Base-by-base conservation (phyloP, 306 rosid species). In the Gastrolobium villosum region DNA sequence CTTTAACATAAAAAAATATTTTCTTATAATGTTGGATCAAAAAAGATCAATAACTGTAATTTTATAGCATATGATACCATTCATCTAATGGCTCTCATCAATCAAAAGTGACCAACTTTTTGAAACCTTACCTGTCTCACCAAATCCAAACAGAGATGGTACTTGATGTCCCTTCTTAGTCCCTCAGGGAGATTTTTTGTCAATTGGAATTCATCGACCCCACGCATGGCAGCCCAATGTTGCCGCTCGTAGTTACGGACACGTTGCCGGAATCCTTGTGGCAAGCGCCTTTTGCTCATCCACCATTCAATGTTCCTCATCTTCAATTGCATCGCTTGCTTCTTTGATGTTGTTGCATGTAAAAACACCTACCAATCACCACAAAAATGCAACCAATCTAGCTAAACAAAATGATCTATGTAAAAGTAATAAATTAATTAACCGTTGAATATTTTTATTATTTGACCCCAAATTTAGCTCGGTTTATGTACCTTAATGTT, bases 281-380 rank as follows among this genome's bases (percentile, higher is more conserved):
- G 99, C 85, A 95, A 79, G 0, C 49, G 82, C 87, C 97, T 87
- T 83, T 91, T 93, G 80, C 88, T 87, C 99, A 95, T 92, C 99
- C 98, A 92, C 99, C 98, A 92, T 72, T 95, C 99, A 4, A 95
- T 67, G 82, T 93, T 93, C 77, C 96, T 95, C 99, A 95, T 95
- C 87, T 82, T 91, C 76, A 93, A 71, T 73, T 89, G 89, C 99
- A 95, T 95, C 5, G 88, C 94, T 77, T 89, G 99, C 78, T 95
- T 95, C 88, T 95, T 95, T 7, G 98, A 95, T 66, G 98, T 91
- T 0, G 97, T 88, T 20, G 98, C 97, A 85, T 91, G 92, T 80
- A 92, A 71, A 88, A 95, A 95, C 65, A 95, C 99, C 99, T 95
- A 46, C 57, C 10, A 20, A 3, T 54, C 2, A 2, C 15, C 4